phyloP scores from a whole-genome alignment of 2,329 filamentous ascomycete genomes.

The Alternaria tenuissima region DNA sequence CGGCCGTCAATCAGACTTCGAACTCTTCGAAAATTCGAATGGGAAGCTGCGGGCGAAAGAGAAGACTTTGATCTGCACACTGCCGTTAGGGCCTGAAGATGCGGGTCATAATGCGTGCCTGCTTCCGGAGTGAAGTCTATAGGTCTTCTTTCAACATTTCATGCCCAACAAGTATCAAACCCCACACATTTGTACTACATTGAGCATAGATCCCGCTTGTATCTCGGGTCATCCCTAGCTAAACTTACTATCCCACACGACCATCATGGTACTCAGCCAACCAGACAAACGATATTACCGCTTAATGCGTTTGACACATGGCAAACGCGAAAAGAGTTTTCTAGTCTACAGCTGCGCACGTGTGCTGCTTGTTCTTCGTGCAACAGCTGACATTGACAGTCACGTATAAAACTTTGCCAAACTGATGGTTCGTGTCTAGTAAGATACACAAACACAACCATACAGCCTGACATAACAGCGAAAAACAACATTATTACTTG shows the following conservation, averaged over 20 bases:
- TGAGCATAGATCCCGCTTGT: constrained; percentile 12
- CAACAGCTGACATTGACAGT: not conserved
- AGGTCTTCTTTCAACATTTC: not conserved
- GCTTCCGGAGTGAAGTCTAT: not conserved
- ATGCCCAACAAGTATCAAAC: not conserved
- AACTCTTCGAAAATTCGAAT: not conserved
- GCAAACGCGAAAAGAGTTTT: constrained; percentile 14
- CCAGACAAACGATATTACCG: constrained; percentile 19
- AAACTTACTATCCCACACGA: constrained; percentile 16
- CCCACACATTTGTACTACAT: constrained; percentile 6
- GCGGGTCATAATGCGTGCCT: constrained; percentile 2
- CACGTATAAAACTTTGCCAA: constrained; percentile 2
- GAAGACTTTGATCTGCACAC: not conserved
- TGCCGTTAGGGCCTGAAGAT: not conserved
- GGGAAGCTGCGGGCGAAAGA: not conserved
- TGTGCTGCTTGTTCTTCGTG: constrained; percentile 2
- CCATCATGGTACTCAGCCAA: constrained; percentile 43
- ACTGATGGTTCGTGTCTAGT: not conserved
- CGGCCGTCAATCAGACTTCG: not conserved
- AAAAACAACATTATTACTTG: not conserved
- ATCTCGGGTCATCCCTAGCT: constrained; percentile 7
- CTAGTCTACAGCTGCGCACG: constrained; percentile 5
- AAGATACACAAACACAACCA: not conserved
- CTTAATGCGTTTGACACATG: constrained; percentile 5
- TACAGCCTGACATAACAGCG: not conserved